Evolutionary conservation across 2,329 filamentous ascomycete species (phyloP).

Genomic region (Amauroascus niger): DNA sequence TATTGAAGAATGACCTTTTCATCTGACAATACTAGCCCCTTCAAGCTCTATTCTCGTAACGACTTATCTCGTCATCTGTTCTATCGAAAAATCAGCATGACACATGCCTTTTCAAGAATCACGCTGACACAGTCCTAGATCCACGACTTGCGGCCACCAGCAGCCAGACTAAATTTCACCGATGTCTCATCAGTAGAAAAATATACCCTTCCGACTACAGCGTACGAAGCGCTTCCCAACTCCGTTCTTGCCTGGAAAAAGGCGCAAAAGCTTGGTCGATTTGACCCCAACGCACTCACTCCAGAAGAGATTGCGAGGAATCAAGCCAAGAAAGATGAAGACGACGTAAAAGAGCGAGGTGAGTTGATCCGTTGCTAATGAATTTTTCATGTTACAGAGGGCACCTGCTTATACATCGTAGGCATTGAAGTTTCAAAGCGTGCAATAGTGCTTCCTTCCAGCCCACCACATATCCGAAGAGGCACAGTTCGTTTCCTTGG

Average conservation of each 20-base stretch:
- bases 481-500: slow-evolving; percentile 37
- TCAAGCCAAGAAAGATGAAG: slow-evolving; percentile 48
- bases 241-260: slow-evolving; percentile 94
- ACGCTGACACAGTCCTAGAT: slow-evolving; percentile 46
- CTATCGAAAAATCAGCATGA: neutral
- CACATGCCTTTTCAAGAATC: neutral
- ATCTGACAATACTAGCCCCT: neutral
- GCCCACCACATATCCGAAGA: slow-evolving; percentile 35
- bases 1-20: neutral
- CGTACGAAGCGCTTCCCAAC: slow-evolving; percentile 78
- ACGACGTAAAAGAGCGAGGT: slow-evolving; percentile 59
- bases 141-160: slow-evolving; percentile 65
- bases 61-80: neutral
- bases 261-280: slow-evolving; percentile 86
- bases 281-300: slow-evolving; percentile 72
- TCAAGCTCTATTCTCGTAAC: no score
- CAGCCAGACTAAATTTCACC: slow-evolving; percentile 66
- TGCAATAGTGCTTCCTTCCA: slow-evolving; percentile 38
- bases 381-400: neutral
- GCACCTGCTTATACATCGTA: slow-evolving; percentile 17
- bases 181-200: slow-evolving; percentile 77
- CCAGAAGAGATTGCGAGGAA: slow-evolving; percentile 63
- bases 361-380: slow-evolving; percentile 25
- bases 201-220: slow-evolving; percentile 74
- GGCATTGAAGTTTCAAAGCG: slow-evolving; percentile 37